phyloP scores from a whole-genome alignment of 805 yeast genomes.

The Saccharomycopsis synnaedendra region DNA sequence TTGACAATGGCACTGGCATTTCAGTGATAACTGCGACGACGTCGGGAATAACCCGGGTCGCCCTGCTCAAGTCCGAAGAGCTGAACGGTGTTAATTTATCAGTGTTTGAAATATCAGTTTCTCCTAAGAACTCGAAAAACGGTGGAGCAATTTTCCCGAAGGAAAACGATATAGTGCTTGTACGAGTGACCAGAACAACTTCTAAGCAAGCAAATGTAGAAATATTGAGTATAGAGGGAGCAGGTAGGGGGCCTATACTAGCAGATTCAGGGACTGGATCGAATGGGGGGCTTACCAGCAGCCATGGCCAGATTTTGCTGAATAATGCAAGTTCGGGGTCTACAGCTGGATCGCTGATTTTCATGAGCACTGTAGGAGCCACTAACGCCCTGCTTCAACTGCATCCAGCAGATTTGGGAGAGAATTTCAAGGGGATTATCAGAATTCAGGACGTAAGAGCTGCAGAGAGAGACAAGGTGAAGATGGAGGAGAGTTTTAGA shows the following conservation, averaged over 20 bases:
- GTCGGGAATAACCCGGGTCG: not conserved
- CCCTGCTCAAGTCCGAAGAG: not conserved
- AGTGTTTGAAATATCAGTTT: not conserved
- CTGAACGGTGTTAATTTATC: too few relatives aligned
- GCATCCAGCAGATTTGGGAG: slow-evolving; percentile 66
- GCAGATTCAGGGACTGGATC: slow-evolving; percentile 30
- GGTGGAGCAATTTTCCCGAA: slow-evolving; percentile 40
- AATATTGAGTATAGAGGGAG: slow-evolving; percentile 54
- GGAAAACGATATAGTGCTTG: slow-evolving; percentile 76
- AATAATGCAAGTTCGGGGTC: not conserved
- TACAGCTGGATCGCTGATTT: not conserved
- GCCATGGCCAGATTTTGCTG: not conserved
- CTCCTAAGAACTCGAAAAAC: not conserved
- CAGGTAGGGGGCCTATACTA: slow-evolving; percentile 27
- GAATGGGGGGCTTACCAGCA: slow-evolving; percentile 36
- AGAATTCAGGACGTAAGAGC: slow-evolving; percentile 83
- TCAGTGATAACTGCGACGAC: slow-evolving; percentile 4
- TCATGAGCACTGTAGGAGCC: slow-evolving; percentile 28
- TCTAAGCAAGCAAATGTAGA: slow-evolving; percentile 69
- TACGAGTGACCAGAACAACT: slow-evolving; percentile 57
- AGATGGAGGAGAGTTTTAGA: slow-evolving; percentile 62
- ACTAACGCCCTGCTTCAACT: slow-evolving; percentile 29
- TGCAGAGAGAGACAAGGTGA: slow-evolving; percentile 82
- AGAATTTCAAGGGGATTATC: slow-evolving; percentile 77
- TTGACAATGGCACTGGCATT: not conserved